Evolutionary conservation across 306 rosid genomes (phyloP), one percentile per base, ranked within the genome.

Genomic region (Coriaria nepalensis): DNA sequence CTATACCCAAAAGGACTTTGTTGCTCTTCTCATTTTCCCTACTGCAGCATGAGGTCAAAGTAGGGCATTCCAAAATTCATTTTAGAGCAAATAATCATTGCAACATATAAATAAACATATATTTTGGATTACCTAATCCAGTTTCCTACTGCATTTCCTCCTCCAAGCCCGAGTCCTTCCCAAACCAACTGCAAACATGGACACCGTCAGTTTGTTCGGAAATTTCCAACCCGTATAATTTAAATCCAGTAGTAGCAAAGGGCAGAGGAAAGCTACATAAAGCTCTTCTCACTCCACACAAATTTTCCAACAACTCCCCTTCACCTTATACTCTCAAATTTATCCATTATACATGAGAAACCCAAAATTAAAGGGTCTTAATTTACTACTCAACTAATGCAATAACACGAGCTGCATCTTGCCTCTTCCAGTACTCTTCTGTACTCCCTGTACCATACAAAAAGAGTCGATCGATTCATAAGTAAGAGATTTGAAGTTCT

Each of bases 151-250:
- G 73, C 92, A 57, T 67, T 70, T 32, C 78, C 85, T 61, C 95
- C 95, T 67, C 94, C 92, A 59, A 90, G 83, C 39, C 95, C 98
- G 50, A 90, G 95, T 53, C 98, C 95, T 65, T 85, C 84, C 95
- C 94, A 85, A 11, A 77, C 75, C 59, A 90, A 67, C 95, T 90
- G 77, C 70, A 77, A 64, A 38, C 64, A 66, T 51, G 50, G 51
- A 33, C 36, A 10, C 29, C 8, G 57, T 20, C 45, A 42, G 6
- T 5, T 20, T 32, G 34, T 10, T 20, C 4, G 34, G 42, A 12
- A 29, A 35, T 8, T 43, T 43, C 20, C 7, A 43, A 43, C 47
- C n/a, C n/a, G n/a, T n/a, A n/a, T n/a, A n/a, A n/a, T n/a, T n/a
- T n/a, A n/a, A n/a, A n/a, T n/a, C n/a, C n/a, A n/a, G n/a, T n/a